Base-by-base conservation (phyloP, 2,329 filamentous ascomycete species). In the Corinectria fuckeliana region DNA sequence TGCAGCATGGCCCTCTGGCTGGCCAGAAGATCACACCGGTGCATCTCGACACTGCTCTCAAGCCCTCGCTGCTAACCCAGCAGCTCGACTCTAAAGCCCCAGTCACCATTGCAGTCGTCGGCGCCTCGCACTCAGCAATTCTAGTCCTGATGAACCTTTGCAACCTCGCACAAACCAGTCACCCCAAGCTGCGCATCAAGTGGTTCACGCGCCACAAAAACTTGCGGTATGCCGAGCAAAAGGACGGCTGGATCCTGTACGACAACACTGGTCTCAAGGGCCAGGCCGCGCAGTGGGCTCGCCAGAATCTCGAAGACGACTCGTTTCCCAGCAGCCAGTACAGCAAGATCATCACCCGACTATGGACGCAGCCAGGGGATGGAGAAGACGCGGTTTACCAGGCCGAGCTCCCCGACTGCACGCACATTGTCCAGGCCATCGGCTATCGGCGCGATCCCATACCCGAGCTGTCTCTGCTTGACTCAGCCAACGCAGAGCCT, bases 231-330 rank as follows among this genome's bases (percentile, higher is more conserved):
- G 87, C 87, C 14, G 81, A 85, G 66, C 84, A 82, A 70, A 84
- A 79, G 74, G 85, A 87, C 61, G 85, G 83, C 57, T 88, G 86
- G 85, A 88, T 88, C 59, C 73, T 87, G 23, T 81, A 84, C 53
- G 87, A 89, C 69, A 89, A 88, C 72, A 89, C 86, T 0, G 87
- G 87, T 3, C 77, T 89, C 25, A 89, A 89, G 71, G 86, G 87
- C 18, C 76, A 80, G 34, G 85, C 85, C 0, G 86, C 86, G 0
- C 76, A 79, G 5, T 89, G 86, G 77, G 87, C 87, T 1, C 80
- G 80, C 39, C 74, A 81, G 21, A 83, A 88, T 57, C 78, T 89
- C 0, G 86, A 88, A 63, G 81, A 82, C 34, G 78, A 78, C 2
- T 72, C 70, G 0, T 75, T 88, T 7, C 61, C 73, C 5, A 64